A percentile compares a stretch with the other conserved stretches of the same genome.
Evolutionary conservation across 305 asterid genomes (phyloP).

Genomic region (Fraxinus platypoda): DNA sequence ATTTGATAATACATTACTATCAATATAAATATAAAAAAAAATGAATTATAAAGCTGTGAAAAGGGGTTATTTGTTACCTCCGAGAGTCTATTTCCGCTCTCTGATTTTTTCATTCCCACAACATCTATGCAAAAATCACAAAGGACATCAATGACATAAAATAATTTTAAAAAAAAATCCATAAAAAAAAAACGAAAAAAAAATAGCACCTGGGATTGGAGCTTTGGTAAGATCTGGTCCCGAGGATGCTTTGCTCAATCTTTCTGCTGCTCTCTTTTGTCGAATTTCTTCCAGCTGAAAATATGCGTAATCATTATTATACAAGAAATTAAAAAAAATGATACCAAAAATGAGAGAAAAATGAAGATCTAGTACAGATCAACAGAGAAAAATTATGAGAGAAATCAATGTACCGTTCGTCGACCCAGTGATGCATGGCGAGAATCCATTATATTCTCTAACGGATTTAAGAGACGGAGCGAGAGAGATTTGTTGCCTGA

Average conservation of each 20-base stretch:
- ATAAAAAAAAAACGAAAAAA: neutral
- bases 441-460: constrained; percentile 47
- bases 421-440: constrained; percentile 93
- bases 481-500: neutral
- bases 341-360: neutral
- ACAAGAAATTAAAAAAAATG: neutral
- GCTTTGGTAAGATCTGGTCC: constrained; percentile 71
- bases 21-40: neutral
- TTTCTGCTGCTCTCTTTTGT: constrained; percentile 87
- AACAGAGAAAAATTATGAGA: constrained; percentile 20
- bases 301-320: neutral
- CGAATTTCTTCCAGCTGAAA: constrained; percentile 91
- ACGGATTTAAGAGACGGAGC: neutral
- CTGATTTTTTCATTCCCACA: constrained; percentile 60
- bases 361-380: neutral
- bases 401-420: constrained; percentile 55
- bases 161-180: neutral
- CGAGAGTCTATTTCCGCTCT: constrained; percentile 68
- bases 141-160: neutral
- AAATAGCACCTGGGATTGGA: constrained; percentile 40
- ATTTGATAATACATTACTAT: neutral
- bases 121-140: constrained; percentile 38
- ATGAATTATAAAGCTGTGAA: neutral
- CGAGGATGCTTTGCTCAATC: constrained; percentile 69
- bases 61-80: constrained; percentile 47